These are phyloP conservation scores for Chytriomyces hyalinus DNA, from an alignment of 192 early-diverging fungal genomes.

Conservation along the genomic window DNA sequence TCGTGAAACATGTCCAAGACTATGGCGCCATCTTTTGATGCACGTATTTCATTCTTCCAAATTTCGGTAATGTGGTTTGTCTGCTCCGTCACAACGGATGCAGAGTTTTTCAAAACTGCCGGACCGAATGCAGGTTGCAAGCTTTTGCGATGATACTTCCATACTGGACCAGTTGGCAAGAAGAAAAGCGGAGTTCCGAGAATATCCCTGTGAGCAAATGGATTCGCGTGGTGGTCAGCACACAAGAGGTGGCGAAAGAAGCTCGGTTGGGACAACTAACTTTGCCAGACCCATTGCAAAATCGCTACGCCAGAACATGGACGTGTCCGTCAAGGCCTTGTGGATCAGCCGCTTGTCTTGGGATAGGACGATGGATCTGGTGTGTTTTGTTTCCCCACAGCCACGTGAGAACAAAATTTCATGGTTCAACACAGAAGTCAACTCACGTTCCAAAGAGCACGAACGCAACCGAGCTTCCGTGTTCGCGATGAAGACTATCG, in stretches of 20 bases:
- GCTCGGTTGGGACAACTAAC: no score
- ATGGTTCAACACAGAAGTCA: no score
- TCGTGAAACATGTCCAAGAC: conserved; percentile 29
- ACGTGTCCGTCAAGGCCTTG: conserved; percentile 31
- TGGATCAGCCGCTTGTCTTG: conserved; percentile 12
- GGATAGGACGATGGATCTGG: neutral
- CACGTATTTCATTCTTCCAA: conserved; percentile 11
- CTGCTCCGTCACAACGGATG: neutral
- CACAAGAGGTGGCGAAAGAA: no score
- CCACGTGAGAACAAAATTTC: no score
- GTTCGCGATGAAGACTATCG: neutral
- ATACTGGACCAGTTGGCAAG: conserved; percentile 40
- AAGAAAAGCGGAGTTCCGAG: conserved; percentile 43
- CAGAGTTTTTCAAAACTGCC: conserved; percentile 40
- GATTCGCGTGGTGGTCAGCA: no score
- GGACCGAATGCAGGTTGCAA: conserved; percentile 60
- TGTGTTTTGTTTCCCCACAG: no score
- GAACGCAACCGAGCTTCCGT: neutral
- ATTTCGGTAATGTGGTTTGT: neutral
- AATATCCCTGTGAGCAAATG: conserved; percentile 12
- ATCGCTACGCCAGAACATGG: conserved; percentile 20
- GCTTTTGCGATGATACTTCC: conserved; percentile 58
- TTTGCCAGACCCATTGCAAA: neutral
- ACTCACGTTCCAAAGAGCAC: neutral
- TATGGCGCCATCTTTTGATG: neutral